A percentile compares a stretch with the other conserved stretches of the same genome.
Conservation (phyloP, 2,329 filamentous ascomycete species). For the Lachnellula arida region DNA sequence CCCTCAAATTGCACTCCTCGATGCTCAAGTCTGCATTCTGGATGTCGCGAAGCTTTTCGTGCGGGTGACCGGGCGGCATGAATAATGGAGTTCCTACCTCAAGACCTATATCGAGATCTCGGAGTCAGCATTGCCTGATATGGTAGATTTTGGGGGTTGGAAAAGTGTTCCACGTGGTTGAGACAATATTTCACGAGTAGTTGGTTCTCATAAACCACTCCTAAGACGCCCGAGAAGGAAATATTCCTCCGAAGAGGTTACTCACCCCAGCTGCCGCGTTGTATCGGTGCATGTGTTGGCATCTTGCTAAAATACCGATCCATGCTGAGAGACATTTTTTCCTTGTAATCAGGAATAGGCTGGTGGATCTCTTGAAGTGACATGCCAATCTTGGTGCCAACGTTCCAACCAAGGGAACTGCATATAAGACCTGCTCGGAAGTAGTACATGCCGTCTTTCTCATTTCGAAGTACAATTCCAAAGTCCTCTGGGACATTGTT, state of each 20-base stretch:
- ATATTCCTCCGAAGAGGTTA: too few relatives aligned
- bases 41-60: constrained; percentile 52
- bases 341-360: constrained; percentile 75
- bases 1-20: constrained; percentile 62
- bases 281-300: constrained; percentile 69
- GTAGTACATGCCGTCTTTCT: constrained; percentile 65
- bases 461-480: constrained; percentile 67
- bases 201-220: too few relatives aligned
- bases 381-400: constrained; percentile 68
- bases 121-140: too few relatives aligned
- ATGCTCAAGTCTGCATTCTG: constrained; percentile 54
- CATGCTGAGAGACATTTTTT: constrained; percentile 86
- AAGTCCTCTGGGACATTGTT: constrained; percentile 84
- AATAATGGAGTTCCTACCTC: constrained; percentile 73
- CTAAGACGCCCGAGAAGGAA: too few relatives aligned
- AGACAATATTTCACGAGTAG: too few relatives aligned
- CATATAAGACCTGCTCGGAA: constrained; percentile 75
- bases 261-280: constrained; percentile 73
- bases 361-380: constrained; percentile 67
- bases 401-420: constrained; percentile 75
- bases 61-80: constrained; percentile 63
- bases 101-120: constrained; percentile 34
- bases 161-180: too few relatives aligned
- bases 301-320: constrained; percentile 79
- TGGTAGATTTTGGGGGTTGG: too few relatives aligned